Conservation (phyloP, 1,139 yeast species). For the Sugiyamaella pinicola region DNA sequence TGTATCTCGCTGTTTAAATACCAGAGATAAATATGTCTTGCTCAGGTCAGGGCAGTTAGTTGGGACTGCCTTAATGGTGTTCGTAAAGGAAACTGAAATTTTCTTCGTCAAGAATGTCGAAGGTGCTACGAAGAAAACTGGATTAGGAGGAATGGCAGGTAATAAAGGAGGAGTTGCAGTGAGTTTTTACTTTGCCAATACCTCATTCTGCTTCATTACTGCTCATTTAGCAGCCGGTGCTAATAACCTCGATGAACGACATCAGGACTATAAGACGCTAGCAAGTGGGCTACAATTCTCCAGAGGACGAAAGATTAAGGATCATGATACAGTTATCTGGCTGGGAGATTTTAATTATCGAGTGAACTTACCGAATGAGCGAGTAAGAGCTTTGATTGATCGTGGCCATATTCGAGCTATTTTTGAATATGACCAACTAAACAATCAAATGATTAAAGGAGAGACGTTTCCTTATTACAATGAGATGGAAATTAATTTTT, state of each 20-base stretch:
- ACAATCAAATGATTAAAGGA: slow-evolving; percentile 79
- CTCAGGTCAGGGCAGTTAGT: slow-evolving; percentile 90
- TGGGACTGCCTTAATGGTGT: slow-evolving; percentile 80
- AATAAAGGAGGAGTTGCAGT: slow-evolving; percentile 92
- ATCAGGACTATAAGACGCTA: slow-evolving; percentile 81
- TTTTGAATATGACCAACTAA: slow-evolving; percentile 78
- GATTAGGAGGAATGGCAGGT: slow-evolving; percentile 89
- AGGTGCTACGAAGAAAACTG: slow-evolving; percentile 82
- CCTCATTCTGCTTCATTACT: slow-evolving; percentile 79
- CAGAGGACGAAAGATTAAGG: slow-evolving; percentile 65
- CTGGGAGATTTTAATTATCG: slow-evolving; percentile 95
- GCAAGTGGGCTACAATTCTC: slow-evolving; percentile 76
- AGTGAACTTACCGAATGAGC: slow-evolving; percentile 71
- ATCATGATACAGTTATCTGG: slow-evolving; percentile 90
- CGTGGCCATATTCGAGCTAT: slow-evolving; percentile 52
- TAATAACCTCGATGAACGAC: slow-evolving; percentile 81
- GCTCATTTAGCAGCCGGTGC: slow-evolving; percentile 96
- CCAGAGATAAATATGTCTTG: slow-evolving; percentile 59
- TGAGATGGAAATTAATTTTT: slow-evolving; percentile 76
- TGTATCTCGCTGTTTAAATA: slow-evolving; percentile 59
- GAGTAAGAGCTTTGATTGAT: slow-evolving; percentile 62
- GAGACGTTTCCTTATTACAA: slow-evolving; percentile 81
- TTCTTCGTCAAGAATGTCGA: slow-evolving; percentile 70
- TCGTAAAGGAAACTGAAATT: slow-evolving; percentile 64
- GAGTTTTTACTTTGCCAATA: slow-evolving; percentile 73